Evolutionary conservation across 1,284 basidiomycete genomes (phyloP).

Genomic region (Takashimella tepidaria): DNA sequence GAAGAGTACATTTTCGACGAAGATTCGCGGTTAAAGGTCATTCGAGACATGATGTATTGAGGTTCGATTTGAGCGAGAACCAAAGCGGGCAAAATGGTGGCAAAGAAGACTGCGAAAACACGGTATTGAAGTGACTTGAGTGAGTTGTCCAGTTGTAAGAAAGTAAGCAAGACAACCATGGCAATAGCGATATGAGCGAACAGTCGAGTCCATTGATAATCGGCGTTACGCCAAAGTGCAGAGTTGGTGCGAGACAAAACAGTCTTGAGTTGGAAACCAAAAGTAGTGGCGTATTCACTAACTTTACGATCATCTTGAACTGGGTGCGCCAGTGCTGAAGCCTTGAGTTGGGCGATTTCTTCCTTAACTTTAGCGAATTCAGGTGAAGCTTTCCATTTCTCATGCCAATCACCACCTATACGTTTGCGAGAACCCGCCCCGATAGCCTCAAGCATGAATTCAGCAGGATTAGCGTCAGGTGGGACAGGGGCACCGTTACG

Average conservation of each 20-base stretch:
- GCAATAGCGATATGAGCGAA: conserved; percentile 73
- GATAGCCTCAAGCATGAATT: conserved; percentile 57
- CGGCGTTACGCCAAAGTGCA: conserved; percentile 72
- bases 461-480: conserved; percentile 53
- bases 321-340: conserved; percentile 44
- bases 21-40: conserved; percentile 54
- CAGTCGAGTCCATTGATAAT: conserved; percentile 66
- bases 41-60: conserved; percentile 73
- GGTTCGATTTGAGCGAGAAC: conserved; percentile 61
- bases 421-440: conserved; percentile 64
- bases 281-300: conserved; percentile 57
- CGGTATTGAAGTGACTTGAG: conserved; percentile 74
- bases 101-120: conserved; percentile 58
- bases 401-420: conserved; percentile 68
- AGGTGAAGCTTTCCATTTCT: conserved; percentile 59
- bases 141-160: conserved; percentile 68
- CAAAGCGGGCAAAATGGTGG: conserved; percentile 38
- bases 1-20: conserved; percentile 51
- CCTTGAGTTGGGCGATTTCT: conserved; percentile 51
- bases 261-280: conserved; percentile 69
- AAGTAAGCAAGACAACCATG: conserved; percentile 73
- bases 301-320: conserved; percentile 34
- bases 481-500: conserved; percentile 53
- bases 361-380: conserved; percentile 47
- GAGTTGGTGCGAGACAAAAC: conserved; percentile 69